Evolutionary conservation across 805 yeast genomes (phyloP).

Genomic region (Candida nitratophila): DNA sequence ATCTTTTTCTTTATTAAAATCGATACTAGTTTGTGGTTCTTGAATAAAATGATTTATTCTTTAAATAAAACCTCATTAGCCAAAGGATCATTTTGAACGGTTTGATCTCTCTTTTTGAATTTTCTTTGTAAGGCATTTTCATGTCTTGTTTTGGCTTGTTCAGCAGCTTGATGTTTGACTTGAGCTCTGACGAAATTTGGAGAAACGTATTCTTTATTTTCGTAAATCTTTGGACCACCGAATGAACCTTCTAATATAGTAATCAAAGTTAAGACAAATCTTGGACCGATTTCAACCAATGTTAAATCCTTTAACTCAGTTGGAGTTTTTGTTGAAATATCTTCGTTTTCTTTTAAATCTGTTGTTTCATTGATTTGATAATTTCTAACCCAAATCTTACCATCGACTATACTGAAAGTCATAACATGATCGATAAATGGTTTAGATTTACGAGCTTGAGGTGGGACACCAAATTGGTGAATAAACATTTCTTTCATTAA

Average conservation of each 20-base stretch:
- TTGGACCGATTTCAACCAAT: conserved; percentile 92
- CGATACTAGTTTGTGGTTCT: too few species aligned
- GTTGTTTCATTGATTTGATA: conserved; percentile 74
- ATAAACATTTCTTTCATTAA: conserved; percentile 77
- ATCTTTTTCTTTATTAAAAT: too few species aligned
- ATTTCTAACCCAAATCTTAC: conserved; percentile 92
- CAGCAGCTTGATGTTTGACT: conserved; percentile 70
- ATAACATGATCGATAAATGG: conserved; percentile 95
- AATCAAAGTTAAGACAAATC: conserved; percentile 88
- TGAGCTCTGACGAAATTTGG: conserved; percentile 95
- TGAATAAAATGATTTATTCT: conserved; percentile 16
- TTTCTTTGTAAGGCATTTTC: conserved; percentile 75
- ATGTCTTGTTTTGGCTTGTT: conserved; percentile 67
- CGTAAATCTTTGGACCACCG: conserved; percentile 96
- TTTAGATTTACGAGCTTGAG: conserved; percentile 82
- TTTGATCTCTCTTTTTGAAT: conserved; percentile 66
- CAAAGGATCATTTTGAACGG: conserved; percentile 74
- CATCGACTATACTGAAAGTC: conserved; percentile 88
- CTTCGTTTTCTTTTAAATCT: conserved; percentile 44
- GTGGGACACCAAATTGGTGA: conserved; percentile 93
- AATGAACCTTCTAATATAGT: conserved; percentile 93
- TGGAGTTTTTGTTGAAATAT: conserved; percentile 14
- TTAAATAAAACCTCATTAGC: conserved; percentile 73
- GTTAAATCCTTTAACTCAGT: conserved; percentile 52
- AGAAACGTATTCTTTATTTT: conserved; percentile 92